Conservation (phyloP, 176 grass and related monocot genomes). For the Coix lacrymajobi region DNA sequence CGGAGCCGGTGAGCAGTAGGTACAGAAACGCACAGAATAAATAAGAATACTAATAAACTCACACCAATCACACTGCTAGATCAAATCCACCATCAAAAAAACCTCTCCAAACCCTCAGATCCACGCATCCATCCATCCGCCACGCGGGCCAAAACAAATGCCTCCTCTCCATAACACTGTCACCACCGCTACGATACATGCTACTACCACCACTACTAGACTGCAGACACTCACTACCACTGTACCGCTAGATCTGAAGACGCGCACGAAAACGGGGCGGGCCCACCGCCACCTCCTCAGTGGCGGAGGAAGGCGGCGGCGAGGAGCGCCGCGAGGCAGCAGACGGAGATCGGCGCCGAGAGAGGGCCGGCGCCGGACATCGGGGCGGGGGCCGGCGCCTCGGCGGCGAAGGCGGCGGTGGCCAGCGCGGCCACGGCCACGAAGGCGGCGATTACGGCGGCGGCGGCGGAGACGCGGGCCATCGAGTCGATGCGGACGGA, state of each 20-base stretch:
- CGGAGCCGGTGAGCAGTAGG: neutral
- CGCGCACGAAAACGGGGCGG: too few relatives aligned
- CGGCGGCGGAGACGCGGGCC: slow-evolving; percentile 25
- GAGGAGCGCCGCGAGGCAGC: slow-evolving; percentile 34
- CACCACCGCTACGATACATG: neutral
- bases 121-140: neutral
- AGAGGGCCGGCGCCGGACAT: slow-evolving; percentile 13
- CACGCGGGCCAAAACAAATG: neutral
- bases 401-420: slow-evolving; percentile 21
- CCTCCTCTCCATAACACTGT: neutral
- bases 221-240: neutral
- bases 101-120: slow-evolving; percentile 1
- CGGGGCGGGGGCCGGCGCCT: slow-evolving; percentile 36
- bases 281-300: neutral
- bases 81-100: neutral
- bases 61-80: slow-evolving; percentile 3
- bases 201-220: neutral
- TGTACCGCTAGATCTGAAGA: slow-evolving; percentile 11
- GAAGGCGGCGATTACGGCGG: neutral
- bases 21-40: neutral
- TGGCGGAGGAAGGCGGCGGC: slow-evolving; percentile 38
- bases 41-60: neutral
- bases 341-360: slow-evolving; percentile 34
- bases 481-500: neutral
- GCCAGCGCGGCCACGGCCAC: slow-evolving; percentile 4